Evolutionary conservation across 768 basidiomycete species (phyloP), one percentile per base, ranked within the genome.

Genomic region (Mycena epipterygia): DNA sequence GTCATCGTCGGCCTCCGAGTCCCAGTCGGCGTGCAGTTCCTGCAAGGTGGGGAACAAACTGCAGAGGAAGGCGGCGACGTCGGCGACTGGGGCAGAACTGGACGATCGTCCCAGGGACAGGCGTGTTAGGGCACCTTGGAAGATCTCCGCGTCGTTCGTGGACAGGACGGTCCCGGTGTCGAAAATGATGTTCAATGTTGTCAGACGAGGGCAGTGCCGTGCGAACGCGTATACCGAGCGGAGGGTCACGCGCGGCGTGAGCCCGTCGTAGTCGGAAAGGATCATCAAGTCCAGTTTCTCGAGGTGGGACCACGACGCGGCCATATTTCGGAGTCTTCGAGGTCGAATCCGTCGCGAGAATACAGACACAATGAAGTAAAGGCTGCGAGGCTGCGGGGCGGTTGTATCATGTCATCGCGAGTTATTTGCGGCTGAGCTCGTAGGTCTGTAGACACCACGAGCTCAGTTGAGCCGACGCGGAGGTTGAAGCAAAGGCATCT

Each of bases 271-370:
- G 42, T n/a, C 7, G 6, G 42, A 44, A 3, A 5, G 6, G 42
- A 44, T 5, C 42, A 5, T n/a, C 17, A 44, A n/a, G 6, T 44
- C 42, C 21, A 59, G 39, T 30, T 9, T n/a, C 39, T 59, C 58
- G 6, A 59, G 44, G 19, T 39, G 17, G 58, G 58, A 42, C 58
- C 58, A 59, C 41, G 58, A 44, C 58, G 42, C 58, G 29, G 42
- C 58, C 42, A 59, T 59, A 11, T n/a, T n/a, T 12, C 42, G 30
- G 58, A 59, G 14, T 59, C 58, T 2, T 59, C 58, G 58, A 59
- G 58, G 25, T 59, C 42, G 41, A 59, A 59, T 21, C 58, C 58
- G 42, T 59, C 39, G 41, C 21, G 41, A 39, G 58, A 59, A 32
- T 44, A 44, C 30, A 59, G 58, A 44, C 41, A 46, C 58, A 59